phyloP scores from a whole-genome alignment of 2,329 filamentous ascomycete genomes.

The Cordyceps sp. region DNA sequence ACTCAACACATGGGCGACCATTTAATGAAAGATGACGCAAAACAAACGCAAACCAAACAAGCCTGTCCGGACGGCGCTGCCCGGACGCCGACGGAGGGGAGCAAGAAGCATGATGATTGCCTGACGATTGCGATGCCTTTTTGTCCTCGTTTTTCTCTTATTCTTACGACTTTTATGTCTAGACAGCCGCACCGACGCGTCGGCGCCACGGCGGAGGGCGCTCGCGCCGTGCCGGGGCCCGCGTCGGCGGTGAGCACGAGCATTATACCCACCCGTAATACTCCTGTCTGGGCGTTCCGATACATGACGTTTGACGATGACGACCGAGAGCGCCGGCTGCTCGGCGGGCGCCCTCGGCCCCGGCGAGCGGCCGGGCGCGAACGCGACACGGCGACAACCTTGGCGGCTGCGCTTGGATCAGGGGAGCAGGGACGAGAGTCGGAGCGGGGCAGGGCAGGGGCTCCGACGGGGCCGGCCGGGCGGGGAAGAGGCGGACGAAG shows the following conservation, averaged over 20 bases:
- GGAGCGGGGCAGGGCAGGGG: too few relatives aligned
- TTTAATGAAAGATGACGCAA: conserved; percentile 18
- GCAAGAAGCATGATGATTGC: conserved; percentile 18
- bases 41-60: conserved; percentile 10
- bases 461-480: too few relatives aligned
- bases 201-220: conserved; percentile 13
- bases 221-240: conserved; percentile 14
- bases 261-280: conserved; percentile 21
- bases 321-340: conserved; percentile 3
- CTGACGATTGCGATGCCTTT: conserved; percentile 27
- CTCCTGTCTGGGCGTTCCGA: conserved; percentile 17
- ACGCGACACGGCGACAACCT: neutral
- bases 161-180: conserved; percentile 24
- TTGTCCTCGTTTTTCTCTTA: conserved; percentile 8
- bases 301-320: conserved; percentile 16
- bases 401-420: neutral
- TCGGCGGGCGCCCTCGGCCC: too few relatives aligned
- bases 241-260: conserved; percentile 19
- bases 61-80: neutral
- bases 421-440: too few relatives aligned
- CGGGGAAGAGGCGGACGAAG: too few relatives aligned
- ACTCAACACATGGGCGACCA: conserved; percentile 24
- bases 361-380: neutral
- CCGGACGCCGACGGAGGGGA: too few relatives aligned
- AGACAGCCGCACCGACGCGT: conserved; percentile 23